Evolutionary conservation across 345 rosid genomes (phyloP).

Genomic region (Pugionium cornutum): DNA sequence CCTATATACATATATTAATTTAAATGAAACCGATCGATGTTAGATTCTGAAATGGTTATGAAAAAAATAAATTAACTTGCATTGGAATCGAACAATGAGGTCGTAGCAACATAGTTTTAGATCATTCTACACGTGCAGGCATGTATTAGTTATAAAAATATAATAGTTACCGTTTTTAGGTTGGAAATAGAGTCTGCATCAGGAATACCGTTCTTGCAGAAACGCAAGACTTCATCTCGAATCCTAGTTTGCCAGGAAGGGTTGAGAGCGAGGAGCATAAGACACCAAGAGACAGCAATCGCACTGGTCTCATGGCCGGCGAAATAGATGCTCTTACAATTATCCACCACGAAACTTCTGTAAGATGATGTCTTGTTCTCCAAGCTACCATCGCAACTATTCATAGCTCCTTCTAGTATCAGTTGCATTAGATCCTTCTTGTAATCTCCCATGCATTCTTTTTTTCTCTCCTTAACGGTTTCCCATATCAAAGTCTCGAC

Average conservation of each 20-base stretch:
- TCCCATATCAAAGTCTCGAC: conserved; percentile 70
- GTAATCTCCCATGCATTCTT: conserved; percentile 40
- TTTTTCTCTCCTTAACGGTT: conserved; percentile 57
- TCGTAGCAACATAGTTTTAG: no score
- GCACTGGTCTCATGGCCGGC: conserved; percentile 85
- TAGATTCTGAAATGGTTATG: no score
- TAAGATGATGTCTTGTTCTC: conserved; percentile 46
- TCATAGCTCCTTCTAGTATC: conserved; percentile 62
- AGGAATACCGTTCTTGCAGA: conserved; percentile 44
- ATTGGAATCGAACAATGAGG: no score
- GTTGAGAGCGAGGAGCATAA: conserved; percentile 78
- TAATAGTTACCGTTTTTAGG: conserved; percentile 50
- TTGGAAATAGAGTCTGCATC: conserved; percentile 53
- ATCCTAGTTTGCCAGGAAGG: conserved; percentile 75
- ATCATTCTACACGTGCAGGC: background rate
- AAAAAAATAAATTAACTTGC: no score
- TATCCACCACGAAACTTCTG: conserved; percentile 67
- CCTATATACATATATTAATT: conserved; percentile 33
- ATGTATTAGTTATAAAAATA: background rate
- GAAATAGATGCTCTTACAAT: conserved; percentile 82
- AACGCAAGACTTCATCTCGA: conserved; percentile 51
- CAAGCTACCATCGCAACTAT: conserved; percentile 34
- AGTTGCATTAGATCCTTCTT: conserved; percentile 69
- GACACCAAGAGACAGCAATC: conserved; percentile 75
- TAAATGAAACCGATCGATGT: no score